Conservation (phyloP, 2,329 filamentous ascomycete species). For the Thermothelomyces thermophilus region DNA sequence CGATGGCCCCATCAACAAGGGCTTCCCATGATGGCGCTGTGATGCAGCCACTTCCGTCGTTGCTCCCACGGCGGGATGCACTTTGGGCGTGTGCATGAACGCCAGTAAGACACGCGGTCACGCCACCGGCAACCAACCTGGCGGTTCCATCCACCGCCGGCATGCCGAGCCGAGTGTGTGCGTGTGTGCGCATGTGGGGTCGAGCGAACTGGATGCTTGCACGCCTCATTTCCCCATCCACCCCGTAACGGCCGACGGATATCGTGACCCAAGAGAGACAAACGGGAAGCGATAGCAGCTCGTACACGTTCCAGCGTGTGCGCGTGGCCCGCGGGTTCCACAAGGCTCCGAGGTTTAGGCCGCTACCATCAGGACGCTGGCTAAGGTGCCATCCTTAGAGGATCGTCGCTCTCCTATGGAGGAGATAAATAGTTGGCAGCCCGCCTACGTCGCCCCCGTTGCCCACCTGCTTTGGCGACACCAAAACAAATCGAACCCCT, state of each 20-base stretch:
- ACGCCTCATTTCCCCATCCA: constrained; percentile 2
- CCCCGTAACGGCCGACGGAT: constrained; percentile 5
- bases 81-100: not conserved
- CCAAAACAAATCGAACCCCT: too few relatives aligned
- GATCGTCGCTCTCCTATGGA: not conserved
- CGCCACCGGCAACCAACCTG: constrained; percentile 15
- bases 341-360: constrained; percentile 11
- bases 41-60: constrained; percentile 11
- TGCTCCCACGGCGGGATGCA: constrained; percentile 6
- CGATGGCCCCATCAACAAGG: not conserved
- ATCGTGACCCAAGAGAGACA: constrained; percentile 17
- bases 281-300: constrained; percentile 11
- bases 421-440: constrained; percentile 13
- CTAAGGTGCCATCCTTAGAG: constrained; percentile 5
- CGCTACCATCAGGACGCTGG: not conserved
- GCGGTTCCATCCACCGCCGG: constrained; percentile 13
- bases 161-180: not conserved
- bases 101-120: constrained; percentile 7
- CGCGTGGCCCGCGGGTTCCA: constrained; percentile 17
- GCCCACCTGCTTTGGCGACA: not conserved
- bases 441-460: not conserved
- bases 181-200: constrained; percentile 1
- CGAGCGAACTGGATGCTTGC: not conserved
- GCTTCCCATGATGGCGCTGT: constrained; percentile 8
- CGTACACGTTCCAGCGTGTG: constrained; percentile 6